Conservation (phyloP, 2,329 filamentous ascomycete genomes). For the Neonectria neomacrospora region DNA sequence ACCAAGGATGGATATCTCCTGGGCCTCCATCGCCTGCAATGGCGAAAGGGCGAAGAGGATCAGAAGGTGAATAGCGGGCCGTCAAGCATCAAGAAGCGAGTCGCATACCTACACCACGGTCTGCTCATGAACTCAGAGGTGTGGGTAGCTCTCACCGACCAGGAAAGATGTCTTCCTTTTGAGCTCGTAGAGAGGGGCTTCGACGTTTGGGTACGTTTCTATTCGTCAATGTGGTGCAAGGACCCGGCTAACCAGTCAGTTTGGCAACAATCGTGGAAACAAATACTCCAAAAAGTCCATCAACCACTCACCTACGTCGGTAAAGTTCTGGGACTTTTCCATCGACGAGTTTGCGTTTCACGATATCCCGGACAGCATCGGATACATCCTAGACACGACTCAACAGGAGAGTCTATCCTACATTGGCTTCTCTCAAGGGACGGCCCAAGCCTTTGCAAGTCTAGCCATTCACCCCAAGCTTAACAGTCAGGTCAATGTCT, state of each 20-base stretch:
- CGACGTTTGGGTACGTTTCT: conserved; percentile 83
- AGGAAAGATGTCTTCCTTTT: conserved; percentile 87
- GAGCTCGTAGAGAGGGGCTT: conserved; percentile 89
- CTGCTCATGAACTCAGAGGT: conserved; percentile 99
- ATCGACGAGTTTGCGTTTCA: conserved; percentile 99
- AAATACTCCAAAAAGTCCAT: conserved; percentile 98
- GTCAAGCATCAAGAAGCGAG: conserved; percentile 78
- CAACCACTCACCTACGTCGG: conserved; percentile 76
- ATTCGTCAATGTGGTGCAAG: neutral
- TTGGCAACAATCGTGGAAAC: conserved; percentile 98
- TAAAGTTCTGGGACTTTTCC: conserved; percentile 94
- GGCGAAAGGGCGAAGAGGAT: conserved; percentile 84
- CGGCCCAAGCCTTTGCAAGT: conserved; percentile 94
- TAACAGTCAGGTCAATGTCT: conserved; percentile 94
- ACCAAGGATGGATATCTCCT: conserved; percentile 94
- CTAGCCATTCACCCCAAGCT: conserved; percentile 91
- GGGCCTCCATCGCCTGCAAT: conserved; percentile 87
- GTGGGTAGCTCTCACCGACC: conserved; percentile 93
- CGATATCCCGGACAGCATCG: conserved; percentile 94
- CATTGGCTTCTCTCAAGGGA: conserved; percentile 96
- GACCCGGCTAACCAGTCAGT: conserved; percentile 57
- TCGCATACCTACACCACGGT: conserved; percentile 95
- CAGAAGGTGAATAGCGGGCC: conserved; percentile 78
- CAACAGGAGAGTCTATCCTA: conserved; percentile 88
- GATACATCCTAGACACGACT: conserved; percentile 88